phyloP scores from a whole-genome alignment of 2,329 filamentous ascomycete species.

The Aspergillus fumigatiaffinis region DNA sequence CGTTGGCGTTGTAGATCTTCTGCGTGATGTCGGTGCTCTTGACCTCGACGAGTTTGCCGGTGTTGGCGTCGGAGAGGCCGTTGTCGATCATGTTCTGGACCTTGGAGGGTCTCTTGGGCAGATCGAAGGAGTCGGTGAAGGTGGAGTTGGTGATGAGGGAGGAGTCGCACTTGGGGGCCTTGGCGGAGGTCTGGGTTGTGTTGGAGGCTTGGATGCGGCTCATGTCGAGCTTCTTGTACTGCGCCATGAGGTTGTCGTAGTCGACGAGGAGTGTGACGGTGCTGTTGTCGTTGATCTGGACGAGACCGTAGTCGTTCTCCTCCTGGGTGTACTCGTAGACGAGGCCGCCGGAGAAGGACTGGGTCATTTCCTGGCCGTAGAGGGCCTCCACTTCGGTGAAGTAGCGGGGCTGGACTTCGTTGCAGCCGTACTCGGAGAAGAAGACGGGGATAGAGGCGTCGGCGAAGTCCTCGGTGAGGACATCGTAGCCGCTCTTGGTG shows the following conservation, averaged over 20 bases:
- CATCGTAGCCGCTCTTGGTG: constrained; percentile 52
- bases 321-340: constrained; percentile 51
- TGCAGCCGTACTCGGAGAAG: constrained; percentile 66
- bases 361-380: constrained; percentile 58
- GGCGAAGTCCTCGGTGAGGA: constrained; percentile 56
- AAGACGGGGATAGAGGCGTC: constrained; percentile 59
- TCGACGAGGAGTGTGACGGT: constrained; percentile 59
- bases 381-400: constrained; percentile 60
- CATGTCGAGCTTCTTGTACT: constrained; percentile 74
- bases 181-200: constrained; percentile 51
- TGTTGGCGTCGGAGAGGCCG: constrained; percentile 63
- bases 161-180: constrained; percentile 61
- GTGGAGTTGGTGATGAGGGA: constrained; percentile 61
- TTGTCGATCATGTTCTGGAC: constrained; percentile 70
- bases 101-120: constrained; percentile 65
- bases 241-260: constrained; percentile 68
- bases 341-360: constrained; percentile 55
- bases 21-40: constrained; percentile 53
- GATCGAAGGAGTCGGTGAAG: constrained; percentile 75
- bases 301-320: constrained; percentile 52
- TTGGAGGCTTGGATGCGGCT: constrained; percentile 61
- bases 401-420: constrained; percentile 52
- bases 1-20: constrained; percentile 55
- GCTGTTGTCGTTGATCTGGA: constrained; percentile 56
- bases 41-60: constrained; percentile 62